Percentiles rank a stretch among this genome's conserved stretches.
Conservation (phyloP, 192 early-diverging fungal genomes). For the Neocallimastix lanati region DNA sequence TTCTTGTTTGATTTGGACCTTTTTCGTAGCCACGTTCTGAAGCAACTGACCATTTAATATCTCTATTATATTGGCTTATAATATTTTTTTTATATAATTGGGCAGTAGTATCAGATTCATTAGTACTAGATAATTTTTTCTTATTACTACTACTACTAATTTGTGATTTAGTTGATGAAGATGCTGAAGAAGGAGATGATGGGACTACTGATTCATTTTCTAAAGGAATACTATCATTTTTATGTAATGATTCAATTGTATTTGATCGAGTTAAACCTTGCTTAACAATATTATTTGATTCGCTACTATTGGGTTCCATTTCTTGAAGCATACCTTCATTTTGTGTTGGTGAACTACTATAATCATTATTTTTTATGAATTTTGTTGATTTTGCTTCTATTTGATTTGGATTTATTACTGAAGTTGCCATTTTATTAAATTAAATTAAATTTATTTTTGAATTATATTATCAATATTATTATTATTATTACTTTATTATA, state of each 20-base stretch:
- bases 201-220: not conserved
- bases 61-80: not conserved
- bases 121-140: not conserved
- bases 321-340: not conserved
- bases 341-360: not conserved
- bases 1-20: slow-evolving; percentile 1
- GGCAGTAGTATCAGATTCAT: not conserved
- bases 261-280: not conserved
- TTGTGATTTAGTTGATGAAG: too few relatives aligned
- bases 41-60: slow-evolving; percentile 11
- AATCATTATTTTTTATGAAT: not conserved
- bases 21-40: slow-evolving; percentile 16
- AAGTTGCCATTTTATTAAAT: not conserved
- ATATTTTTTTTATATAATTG: not conserved
- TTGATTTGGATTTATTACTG: not conserved
- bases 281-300: too few relatives aligned
- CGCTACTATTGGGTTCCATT: not conserved
- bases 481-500: too few relatives aligned
- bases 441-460: too few relatives aligned
- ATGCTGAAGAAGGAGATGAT: too few relatives aligned
- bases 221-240: not conserved
- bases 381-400: not conserved
- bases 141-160: not conserved
- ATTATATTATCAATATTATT: too few relatives aligned
- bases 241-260: not conserved